Conservation (phyloP, 2,329 filamentous ascomycete species). For the Davidsoniella neocaledoniae region DNA sequence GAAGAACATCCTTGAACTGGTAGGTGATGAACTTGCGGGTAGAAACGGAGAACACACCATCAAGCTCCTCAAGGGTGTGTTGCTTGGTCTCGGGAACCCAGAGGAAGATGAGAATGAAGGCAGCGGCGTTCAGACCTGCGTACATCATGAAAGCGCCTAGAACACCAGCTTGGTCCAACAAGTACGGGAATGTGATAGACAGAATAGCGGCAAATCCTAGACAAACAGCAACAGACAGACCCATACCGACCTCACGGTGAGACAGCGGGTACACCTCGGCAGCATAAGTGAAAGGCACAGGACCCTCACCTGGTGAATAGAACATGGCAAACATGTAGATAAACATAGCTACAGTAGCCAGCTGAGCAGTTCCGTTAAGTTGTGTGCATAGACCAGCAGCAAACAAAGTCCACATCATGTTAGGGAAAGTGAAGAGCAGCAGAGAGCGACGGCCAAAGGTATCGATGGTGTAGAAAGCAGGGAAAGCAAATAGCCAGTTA, state of each 20-base stretch:
- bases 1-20: constrained; percentile 23
- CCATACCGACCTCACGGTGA: constrained; percentile 48
- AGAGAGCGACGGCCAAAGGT: constrained; percentile 46
- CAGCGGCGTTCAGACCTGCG: constrained; percentile 36
- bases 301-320: constrained; percentile 48
- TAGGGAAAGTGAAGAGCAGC: constrained; percentile 48
- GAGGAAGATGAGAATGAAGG: constrained; percentile 38
- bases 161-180: constrained; percentile 20
- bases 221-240: constrained; percentile 43
- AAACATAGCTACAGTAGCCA: constrained; percentile 41
- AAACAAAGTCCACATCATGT: constrained; percentile 44
- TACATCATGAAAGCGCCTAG: constrained; percentile 31
- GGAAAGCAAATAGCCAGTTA: constrained; percentile 50
- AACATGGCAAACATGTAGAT: constrained; percentile 49
- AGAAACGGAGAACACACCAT: constrained; percentile 30
- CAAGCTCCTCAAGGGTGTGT: constrained; percentile 32
- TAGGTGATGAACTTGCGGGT: constrained; percentile 25
- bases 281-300: constrained; percentile 41
- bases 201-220: constrained; percentile 36
- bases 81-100: constrained; percentile 44
- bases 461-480: constrained; percentile 50
- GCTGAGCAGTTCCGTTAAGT: constrained; percentile 25
- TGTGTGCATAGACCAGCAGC: constrained; percentile 24
- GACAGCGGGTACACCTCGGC: constrained; percentile 49
- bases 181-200: constrained; percentile 33